Base-by-base conservation (phyloP, 192 early-diverging fungal genomes). In the Coemansia sp. region DNA sequence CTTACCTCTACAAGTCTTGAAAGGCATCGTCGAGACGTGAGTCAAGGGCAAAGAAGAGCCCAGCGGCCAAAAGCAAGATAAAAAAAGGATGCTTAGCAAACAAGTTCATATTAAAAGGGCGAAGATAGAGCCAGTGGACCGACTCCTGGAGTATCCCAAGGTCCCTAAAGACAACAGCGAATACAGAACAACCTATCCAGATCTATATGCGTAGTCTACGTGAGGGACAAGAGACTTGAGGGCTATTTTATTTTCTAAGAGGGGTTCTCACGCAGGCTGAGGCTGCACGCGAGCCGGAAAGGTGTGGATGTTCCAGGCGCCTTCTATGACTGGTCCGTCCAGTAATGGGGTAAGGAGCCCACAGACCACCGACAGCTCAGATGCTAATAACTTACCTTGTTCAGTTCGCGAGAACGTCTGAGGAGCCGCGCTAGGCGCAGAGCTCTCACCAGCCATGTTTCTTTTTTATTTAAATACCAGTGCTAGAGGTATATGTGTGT, bases 301-400 rank as follows among this genome's bases (percentile, higher is more conserved):
- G 46, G 19, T 9, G 46, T 21, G n/a, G 19, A 60, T 37, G 58
- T 36, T 60, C 58, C 58, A 37, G 3, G 58, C 31, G 29, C 58
- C 58, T 36, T 60, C 58, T 14, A 60, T 19, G 58, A 36, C 55
- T 58, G 55, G 55, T 58, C 55, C 55, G 27, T 27, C 29, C 55
- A 27, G 55, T 14, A 29, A 32, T 34, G 31, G 29, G 15, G 61
- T 12, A 15, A 36, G 34, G 17, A 21, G 10, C 21, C 9, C 9
- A 14, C 27, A 62, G 61, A 15, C 61, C 14, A 17, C 42, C 5
- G 1, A 11, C 3, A 19, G 27, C 15, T 17, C 31, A 6, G 55
- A 21, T 21, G 55, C 15, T 17, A 7, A 10, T 12, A n/a, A 6
- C 72, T 68, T 74, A 68, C 72, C 72, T 74, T 74, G 66, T 55